These are phyloP conservation scores for Fusarium sp. DNA, from an alignment of 2,329 filamentous ascomycete genomes.

Conservation along the genomic window DNA sequence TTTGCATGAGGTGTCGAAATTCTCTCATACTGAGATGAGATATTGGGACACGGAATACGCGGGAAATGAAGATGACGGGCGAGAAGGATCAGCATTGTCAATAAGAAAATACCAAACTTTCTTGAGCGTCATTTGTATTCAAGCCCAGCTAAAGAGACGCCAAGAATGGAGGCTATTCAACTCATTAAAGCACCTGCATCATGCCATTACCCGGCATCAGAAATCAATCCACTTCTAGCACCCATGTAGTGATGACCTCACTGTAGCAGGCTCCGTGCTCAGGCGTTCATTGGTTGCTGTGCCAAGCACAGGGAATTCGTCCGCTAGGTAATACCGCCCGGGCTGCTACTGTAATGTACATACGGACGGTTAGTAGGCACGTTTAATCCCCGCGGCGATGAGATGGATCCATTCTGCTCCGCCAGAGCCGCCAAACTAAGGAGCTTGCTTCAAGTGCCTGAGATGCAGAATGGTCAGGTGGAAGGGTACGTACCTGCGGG, in stretches of 20 bases:
- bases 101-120: too few relatives aligned
- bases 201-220: neutral
- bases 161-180: neutral
- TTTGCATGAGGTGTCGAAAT: conserved; percentile 25
- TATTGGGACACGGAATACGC: neutral
- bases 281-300: conserved; percentile 28
- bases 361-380: neutral
- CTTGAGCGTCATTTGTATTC: too few relatives aligned
- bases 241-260: conserved; percentile 40
- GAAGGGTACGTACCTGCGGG: conserved; percentile 33
- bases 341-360: neutral
- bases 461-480: neutral
- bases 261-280: conserved; percentile 19
- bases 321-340: neutral
- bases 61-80: neutral
- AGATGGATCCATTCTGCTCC: neutral
- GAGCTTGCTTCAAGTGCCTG: conserved; percentile 6
- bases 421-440: conserved; percentile 16
- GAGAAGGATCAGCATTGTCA: neutral
- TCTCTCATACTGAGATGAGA: conserved; percentile 35
- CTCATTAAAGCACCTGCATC: neutral
- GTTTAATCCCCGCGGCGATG: conserved; percentile 13
- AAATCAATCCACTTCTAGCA: conserved; percentile 8
- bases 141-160: neutral
- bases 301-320: neutral